Percentiles rank a stretch among this genome's conserved stretches.
Evolutionary conservation across 352 stramenopile genomes (phyloP).

Genomic region (Blastocystis sp.): DNA sequence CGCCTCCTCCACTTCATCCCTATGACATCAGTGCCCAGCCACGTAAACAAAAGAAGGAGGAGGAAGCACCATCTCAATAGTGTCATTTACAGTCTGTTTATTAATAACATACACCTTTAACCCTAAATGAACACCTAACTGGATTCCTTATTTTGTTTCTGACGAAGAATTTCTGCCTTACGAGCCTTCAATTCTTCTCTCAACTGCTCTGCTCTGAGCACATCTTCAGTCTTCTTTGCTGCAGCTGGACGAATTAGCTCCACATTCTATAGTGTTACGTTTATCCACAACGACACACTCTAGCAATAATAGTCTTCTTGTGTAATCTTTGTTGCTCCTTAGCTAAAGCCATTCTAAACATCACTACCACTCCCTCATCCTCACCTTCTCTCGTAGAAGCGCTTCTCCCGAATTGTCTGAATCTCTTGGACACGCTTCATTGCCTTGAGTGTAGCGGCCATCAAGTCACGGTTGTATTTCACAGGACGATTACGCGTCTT

Average conservation of each 20-base stretch:
- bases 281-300: not conserved
- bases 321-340: slow-evolving; percentile 50
- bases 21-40: not conserved
- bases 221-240: slow-evolving; percentile 34
- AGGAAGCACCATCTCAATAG: not conserved
- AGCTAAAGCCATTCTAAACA: slow-evolving; percentile 36
- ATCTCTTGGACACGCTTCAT: slow-evolving; percentile 96
- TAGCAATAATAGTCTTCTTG: slow-evolving; percentile 57
- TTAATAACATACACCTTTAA: not conserved
- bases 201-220: slow-evolving; percentile 19
- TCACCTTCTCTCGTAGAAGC: slow-evolving; percentile 88
- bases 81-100: not conserved
- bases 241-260: not conserved
- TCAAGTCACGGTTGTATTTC: slow-evolving; percentile 98
- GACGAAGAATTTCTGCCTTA: slow-evolving; percentile 39
- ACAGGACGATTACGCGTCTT: slow-evolving; percentile 95
- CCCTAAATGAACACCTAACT: not conserved
- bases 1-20: slow-evolving; percentile 17
- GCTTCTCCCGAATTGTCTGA: slow-evolving; percentile 88
- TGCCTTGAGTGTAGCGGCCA: slow-evolving; percentile 94
- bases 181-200: slow-evolving; percentile 52
- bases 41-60: not conserved
- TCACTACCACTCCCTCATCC: not conserved
- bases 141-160: slow-evolving; percentile 1
- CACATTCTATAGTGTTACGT: slow-evolving; percentile 12